Base-by-base conservation (phyloP, 257 asterid species). In the Solanum okadae region DNA sequence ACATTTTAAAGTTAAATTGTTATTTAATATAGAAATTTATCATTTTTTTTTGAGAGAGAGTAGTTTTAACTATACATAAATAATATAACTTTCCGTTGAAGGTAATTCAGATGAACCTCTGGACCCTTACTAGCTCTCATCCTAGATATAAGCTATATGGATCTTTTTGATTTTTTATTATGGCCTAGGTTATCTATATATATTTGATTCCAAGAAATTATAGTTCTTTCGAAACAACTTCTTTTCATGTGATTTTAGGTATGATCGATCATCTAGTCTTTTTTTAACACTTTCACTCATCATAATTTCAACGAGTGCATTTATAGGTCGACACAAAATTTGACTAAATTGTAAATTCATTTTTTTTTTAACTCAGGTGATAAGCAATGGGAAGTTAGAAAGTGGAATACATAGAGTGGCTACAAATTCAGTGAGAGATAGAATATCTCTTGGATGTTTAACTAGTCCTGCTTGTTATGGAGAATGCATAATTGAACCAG, bases 341-440 rank as follows among this genome's bases (percentile, higher is more conserved):
- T 70, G 37, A 70, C 38, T 7, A 70, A 70, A n/a, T 65, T 49
- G 8, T 49, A 2, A 49, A 49, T 49, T 5, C 1, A 1, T 49
- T 49, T 4, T 4, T 13, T 49, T 46, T 46, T 14, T 13, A 14
- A 49, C 22, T 52, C 86, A 61, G 79, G 84, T 37, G 33, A 59
- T 77, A 6, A 77, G 67, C 67, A 87, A 87, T 18, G 89, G 89
- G 72, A 87, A 76, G 42, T 29, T 77, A 40, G 71, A 14, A 56
- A 77, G 68, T 27, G 89, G 77, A 5, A 12, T 4, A 49, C 89
- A 87, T 25, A 71, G 89, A 59, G 89, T 87, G 59, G 86, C 83
- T 22, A 87, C 89, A 14, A 76, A 87, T 75, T 52, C 76, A 87
- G 33, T 6, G 31, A 22, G 59, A 20, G 56, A 76, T 6, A 76